These are phyloP conservation scores for Waltergamsia citrina DNA, from an alignment of 2,329 filamentous ascomycete species.

Conservation along the genomic window DNA sequence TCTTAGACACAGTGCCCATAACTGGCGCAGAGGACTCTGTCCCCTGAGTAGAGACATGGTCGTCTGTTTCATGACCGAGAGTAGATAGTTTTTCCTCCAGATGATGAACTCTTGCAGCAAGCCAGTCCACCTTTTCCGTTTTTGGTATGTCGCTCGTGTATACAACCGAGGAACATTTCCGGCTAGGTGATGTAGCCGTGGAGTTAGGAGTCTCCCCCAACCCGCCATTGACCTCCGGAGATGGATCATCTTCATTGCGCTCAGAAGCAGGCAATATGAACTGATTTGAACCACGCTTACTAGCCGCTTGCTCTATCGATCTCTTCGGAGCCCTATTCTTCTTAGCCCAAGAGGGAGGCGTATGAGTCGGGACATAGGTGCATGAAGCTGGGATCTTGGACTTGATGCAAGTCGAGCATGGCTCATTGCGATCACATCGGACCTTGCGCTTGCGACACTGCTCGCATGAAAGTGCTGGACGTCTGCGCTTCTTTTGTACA, in stretches of 20 bases:
- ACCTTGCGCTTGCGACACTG: slow-evolving; percentile 53
- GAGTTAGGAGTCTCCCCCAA: too few species aligned
- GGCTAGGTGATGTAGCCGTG: background rate
- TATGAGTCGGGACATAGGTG: slow-evolving; percentile 33
- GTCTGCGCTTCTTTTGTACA: slow-evolving; percentile 5
- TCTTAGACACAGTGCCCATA: slow-evolving; percentile 29
- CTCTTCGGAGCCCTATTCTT: background rate
- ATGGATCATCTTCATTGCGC: background rate
- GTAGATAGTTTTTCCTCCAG: slow-evolving; percentile 5
- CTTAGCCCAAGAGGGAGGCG: slow-evolving; percentile 14
- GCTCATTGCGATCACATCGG: slow-evolving; percentile 47
- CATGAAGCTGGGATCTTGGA: slow-evolving; percentile 45
- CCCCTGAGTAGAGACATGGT: slow-evolving; percentile 9
- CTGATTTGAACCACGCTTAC: background rate
- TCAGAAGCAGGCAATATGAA: background rate
- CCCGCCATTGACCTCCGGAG: background rate
- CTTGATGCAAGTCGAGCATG: slow-evolving; percentile 51
- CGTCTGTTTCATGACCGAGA: slow-evolving; percentile 5
- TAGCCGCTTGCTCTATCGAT: background rate
- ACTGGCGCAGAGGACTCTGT: slow-evolving; percentile 8
- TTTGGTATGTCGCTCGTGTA: too few species aligned
- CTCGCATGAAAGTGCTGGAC: slow-evolving; percentile 5
- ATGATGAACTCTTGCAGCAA: slow-evolving; percentile 3
- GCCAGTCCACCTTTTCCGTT: slow-evolving; percentile 1
- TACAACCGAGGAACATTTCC: background rate